Conservation (phyloP, 148 eudicot genomes). For the Hydrangea macrophylla region DNA sequence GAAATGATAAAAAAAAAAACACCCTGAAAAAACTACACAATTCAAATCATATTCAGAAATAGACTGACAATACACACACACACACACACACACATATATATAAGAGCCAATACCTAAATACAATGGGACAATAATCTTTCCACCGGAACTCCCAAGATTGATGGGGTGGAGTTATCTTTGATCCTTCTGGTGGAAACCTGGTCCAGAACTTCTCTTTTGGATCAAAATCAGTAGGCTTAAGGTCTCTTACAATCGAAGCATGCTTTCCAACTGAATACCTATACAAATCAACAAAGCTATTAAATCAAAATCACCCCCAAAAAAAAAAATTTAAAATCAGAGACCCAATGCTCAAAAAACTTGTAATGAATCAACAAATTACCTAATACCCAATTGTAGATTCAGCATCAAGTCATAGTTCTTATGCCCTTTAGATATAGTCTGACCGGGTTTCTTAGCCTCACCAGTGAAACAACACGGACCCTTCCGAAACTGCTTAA, state of each 20-base stretch:
- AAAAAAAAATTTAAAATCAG: background rate
- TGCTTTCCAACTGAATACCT: constrained; percentile 74
- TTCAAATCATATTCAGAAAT: background rate
- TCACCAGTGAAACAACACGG: constrained; percentile 65
- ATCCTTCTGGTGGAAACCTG: constrained; percentile 73
- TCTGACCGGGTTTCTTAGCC: constrained; percentile 70
- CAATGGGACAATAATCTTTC: constrained; percentile 86
- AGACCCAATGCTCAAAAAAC: background rate
- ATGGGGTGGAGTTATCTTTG: constrained; percentile 70
- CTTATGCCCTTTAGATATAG: constrained; percentile 84
- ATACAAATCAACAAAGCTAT: background rate
- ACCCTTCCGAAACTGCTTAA: constrained; percentile 39
- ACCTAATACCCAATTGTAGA: constrained; percentile 88
- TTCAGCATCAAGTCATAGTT: constrained; percentile 82
- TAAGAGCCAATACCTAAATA: constrained; percentile 50
- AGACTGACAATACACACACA: background rate
- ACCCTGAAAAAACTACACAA: background rate
- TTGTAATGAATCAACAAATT: constrained; percentile 1
- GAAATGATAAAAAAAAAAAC: background rate
- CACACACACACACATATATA: background rate
- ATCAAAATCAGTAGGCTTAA: constrained; percentile 63
- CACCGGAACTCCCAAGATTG: constrained; percentile 71
- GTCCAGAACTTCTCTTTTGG: constrained; percentile 83
- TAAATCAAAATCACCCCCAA: background rate
- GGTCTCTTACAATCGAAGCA: constrained; percentile 49